Conservation (phyloP, 805 yeast species). For the Myxozyma neotropica region DNA sequence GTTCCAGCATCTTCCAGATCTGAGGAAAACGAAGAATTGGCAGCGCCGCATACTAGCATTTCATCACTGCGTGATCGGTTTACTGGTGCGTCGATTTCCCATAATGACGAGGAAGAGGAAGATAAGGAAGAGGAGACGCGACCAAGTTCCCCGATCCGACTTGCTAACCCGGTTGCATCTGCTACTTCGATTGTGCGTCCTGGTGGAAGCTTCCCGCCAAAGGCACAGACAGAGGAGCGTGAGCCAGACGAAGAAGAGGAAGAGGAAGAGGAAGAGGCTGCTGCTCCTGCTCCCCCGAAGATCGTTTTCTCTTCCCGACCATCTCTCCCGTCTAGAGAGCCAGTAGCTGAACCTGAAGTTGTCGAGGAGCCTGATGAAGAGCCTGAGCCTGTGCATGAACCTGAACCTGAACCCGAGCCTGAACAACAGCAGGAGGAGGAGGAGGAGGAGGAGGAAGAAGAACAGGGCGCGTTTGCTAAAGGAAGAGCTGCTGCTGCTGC, state of each 20-base stretch:
- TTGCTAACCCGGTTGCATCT: constrained; percentile 34
- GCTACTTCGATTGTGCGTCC: constrained; percentile 23
- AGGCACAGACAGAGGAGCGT: constrained; percentile 15
- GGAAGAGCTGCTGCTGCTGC: constrained; percentile 40
- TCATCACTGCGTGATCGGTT: constrained; percentile 34
- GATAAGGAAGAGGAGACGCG: constrained; percentile 36
- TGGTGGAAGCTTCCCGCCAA: constrained; percentile 26
- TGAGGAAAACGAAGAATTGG: constrained; percentile 42
- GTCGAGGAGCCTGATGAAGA: constrained; percentile 21
- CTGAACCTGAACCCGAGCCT: not conserved
- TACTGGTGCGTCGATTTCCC: constrained; percentile 29
- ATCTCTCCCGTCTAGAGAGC: not conserved
- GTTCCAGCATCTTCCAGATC: constrained; percentile 28
- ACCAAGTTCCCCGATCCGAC: constrained; percentile 39
- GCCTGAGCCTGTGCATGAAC: constrained; percentile 6
- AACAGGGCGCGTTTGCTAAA: constrained; percentile 14
- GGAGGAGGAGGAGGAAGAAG: constrained; percentile 9
- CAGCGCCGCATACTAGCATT: constrained; percentile 18
- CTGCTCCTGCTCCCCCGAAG: constrained; percentile 7
- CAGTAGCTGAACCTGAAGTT: constrained; percentile 22
- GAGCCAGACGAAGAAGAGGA: constrained; percentile 14
- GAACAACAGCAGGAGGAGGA: not conserved
- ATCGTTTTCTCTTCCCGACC: constrained; percentile 12
- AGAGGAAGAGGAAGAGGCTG: constrained; percentile 10
- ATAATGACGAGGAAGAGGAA: constrained; percentile 36